phyloP scores from a whole-genome alignment of 2,329 filamentous ascomycete genomes.

The Calonectria pseudoturangicola region DNA sequence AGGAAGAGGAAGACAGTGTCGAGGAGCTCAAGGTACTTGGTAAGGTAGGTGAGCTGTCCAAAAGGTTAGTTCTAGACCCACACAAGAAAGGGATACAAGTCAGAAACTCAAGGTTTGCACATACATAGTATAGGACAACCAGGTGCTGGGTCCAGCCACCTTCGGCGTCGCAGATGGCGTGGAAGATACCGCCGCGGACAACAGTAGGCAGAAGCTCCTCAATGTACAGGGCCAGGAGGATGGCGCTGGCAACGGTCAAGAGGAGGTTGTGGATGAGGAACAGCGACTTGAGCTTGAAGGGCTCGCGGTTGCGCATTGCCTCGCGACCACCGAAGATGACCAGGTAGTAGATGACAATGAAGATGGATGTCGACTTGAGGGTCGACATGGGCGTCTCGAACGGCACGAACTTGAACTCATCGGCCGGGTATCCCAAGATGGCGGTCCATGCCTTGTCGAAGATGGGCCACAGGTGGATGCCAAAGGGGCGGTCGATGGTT shows the following conservation, averaged over 20 bases:
- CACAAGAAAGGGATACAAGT: slow-evolving; percentile 9
- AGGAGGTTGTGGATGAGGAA: slow-evolving; percentile 99
- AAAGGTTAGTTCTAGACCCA: slow-evolving; percentile 42
- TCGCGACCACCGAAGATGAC: slow-evolving; percentile 95
- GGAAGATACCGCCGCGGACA: slow-evolving; percentile 87
- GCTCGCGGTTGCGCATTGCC: slow-evolving; percentile 89
- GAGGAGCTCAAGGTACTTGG: slow-evolving; percentile 96
- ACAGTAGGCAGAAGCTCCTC: slow-evolving; percentile 94
- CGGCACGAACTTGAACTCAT: slow-evolving; percentile 89
- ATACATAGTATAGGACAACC: slow-evolving; percentile 96
- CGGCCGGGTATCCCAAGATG: slow-evolving; percentile 86
- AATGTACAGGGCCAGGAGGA: slow-evolving; percentile 88
- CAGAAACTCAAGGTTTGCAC: slow-evolving; percentile 65
- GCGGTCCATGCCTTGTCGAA: slow-evolving; percentile 91
- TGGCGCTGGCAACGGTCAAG: slow-evolving; percentile 88
- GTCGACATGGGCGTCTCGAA: slow-evolving; percentile 94
- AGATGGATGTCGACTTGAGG: slow-evolving; percentile 85
- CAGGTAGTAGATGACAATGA: slow-evolving; percentile 92
- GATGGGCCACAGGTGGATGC: slow-evolving; percentile 92
- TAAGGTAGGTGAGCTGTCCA: slow-evolving; percentile 93
- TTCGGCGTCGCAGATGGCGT: slow-evolving; percentile 85
- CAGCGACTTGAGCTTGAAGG: slow-evolving; percentile 89
- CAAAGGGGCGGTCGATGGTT: slow-evolving; percentile 93
- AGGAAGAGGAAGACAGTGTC: slow-evolving; percentile 98
- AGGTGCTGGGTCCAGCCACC: slow-evolving; percentile 97